These are phyloP conservation scores for Angomonas ambiguus DNA, from an alignment of 208 protist species.

Conservation along the genomic window DNA sequence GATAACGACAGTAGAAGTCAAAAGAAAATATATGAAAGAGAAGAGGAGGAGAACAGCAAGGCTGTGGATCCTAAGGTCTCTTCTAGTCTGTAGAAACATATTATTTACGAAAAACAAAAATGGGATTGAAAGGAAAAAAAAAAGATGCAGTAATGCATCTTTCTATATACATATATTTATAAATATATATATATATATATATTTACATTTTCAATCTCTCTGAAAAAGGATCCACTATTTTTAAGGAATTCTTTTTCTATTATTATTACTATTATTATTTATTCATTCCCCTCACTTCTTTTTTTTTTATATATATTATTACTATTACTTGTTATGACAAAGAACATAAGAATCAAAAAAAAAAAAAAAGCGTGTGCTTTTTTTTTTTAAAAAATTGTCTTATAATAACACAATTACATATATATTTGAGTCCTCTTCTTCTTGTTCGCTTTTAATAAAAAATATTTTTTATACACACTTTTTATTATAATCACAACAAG, in stretches of 20 bases:
- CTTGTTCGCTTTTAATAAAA: too few species aligned
- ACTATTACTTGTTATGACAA: not conserved
- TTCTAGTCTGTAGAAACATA: too few species aligned
- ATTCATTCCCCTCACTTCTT: constrained; percentile 1
- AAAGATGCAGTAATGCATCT: constrained; percentile 6
- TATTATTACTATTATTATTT: constrained; percentile 1
- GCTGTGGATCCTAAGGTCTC: too few species aligned
- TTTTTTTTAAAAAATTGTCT: not conserved
- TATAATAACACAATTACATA: too few species aligned
- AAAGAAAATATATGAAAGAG: too few species aligned
- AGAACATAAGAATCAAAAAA: not conserved
- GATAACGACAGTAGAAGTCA: constrained; percentile 20
- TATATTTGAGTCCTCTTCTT: too few species aligned
- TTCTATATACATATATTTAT: constrained; percentile 3
- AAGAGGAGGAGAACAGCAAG: too few species aligned
- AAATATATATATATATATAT: not conserved
- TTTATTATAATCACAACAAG: too few species aligned
- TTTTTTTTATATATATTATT: constrained; percentile 4
- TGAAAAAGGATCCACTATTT: not conserved
- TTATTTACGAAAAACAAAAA: not conserved
- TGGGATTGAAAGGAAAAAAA: constrained; percentile 5
- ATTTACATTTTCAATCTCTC: not conserved
- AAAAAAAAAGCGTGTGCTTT: constrained; percentile 2
- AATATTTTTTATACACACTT: too few species aligned
- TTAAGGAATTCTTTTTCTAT: not conserved